Evolutionary conservation across 257 asterid species (phyloP).

Genomic region (Fraxinus cuspidata): DNA sequence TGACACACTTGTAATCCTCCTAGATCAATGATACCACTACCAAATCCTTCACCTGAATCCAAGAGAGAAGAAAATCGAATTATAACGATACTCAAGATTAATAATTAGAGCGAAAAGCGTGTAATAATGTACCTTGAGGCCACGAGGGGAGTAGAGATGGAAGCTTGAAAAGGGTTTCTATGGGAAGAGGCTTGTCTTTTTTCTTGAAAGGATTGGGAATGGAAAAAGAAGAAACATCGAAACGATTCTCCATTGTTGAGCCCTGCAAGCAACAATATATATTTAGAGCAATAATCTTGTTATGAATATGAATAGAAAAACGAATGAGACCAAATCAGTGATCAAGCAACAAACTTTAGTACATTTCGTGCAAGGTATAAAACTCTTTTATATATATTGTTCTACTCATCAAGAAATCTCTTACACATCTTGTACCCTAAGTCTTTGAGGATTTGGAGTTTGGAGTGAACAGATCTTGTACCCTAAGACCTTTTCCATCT

Average conservation of each 20-base stretch:
- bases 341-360: slow-evolving; percentile 18
- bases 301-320: slow-evolving; percentile 19
- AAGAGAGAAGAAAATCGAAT: background rate
- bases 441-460: background rate
- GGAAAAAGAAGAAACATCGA: slow-evolving; percentile 11
- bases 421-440: background rate
- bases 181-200: slow-evolving; percentile 38
- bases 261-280: slow-evolving; percentile 10
- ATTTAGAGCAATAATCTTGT: slow-evolving; percentile 1
- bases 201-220: slow-evolving; percentile 35
- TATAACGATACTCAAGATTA: background rate
- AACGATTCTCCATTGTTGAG: slow-evolving; percentile 39
- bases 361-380: background rate
- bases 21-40: slow-evolving; percentile 58
- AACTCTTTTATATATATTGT: background rate
- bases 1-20: slow-evolving; percentile 67
- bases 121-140: slow-evolving; percentile 61
- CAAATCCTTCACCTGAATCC: slow-evolving; percentile 54
- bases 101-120: background rate
- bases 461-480: background rate
- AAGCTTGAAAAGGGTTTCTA: slow-evolving; percentile 53
- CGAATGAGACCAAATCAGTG: background rate
- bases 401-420: background rate
- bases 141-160: slow-evolving; percentile 71
- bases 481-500: background rate